Conservation (phyloP, 2,329 filamentous ascomycete species). For the Trichocomaceae sp. region DNA sequence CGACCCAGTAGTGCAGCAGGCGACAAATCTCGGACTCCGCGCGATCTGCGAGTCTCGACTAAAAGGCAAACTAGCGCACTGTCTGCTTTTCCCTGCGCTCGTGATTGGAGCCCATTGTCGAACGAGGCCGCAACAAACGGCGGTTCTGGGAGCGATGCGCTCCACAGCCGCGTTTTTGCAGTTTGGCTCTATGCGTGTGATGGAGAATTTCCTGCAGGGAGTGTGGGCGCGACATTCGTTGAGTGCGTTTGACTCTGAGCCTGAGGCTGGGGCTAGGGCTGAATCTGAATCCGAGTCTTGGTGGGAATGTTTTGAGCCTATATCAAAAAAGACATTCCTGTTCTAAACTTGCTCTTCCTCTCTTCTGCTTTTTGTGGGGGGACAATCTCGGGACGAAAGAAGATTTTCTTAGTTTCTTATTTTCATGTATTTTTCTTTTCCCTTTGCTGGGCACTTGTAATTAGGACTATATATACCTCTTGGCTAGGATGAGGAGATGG, state of each 20-base stretch:
- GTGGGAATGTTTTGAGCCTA: slow-evolving; percentile 15
- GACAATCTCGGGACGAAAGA: background rate
- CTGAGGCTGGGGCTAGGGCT: background rate
- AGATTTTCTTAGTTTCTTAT: background rate
- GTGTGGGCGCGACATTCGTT: slow-evolving; percentile 3
- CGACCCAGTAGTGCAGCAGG: slow-evolving; percentile 37
- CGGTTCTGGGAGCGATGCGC: slow-evolving; percentile 8
- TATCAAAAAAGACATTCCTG: slow-evolving; percentile 13
- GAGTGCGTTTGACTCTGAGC: background rate
- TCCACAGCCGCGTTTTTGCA: slow-evolving; percentile 13
- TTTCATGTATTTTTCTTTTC: background rate
- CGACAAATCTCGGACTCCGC: slow-evolving; percentile 8
- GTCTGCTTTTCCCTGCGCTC: slow-evolving; percentile 14
- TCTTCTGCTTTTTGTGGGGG: background rate
- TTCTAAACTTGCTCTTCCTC: slow-evolving; percentile 6
- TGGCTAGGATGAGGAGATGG: background rate
- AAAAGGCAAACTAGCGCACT: slow-evolving; percentile 15
- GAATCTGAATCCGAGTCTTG: slow-evolving; percentile 4
- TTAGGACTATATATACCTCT: background rate
- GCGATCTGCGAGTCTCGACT: slow-evolving; percentile 14
- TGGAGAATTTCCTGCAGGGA: slow-evolving; percentile 13
- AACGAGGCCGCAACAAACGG: slow-evolving; percentile 2
- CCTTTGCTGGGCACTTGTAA: background rate
- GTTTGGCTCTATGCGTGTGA: slow-evolving; percentile 14
- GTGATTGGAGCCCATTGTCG: slow-evolving; percentile 15